Base-by-base conservation (phyloP, 805 yeast species). In the Candida chilensis region DNA sequence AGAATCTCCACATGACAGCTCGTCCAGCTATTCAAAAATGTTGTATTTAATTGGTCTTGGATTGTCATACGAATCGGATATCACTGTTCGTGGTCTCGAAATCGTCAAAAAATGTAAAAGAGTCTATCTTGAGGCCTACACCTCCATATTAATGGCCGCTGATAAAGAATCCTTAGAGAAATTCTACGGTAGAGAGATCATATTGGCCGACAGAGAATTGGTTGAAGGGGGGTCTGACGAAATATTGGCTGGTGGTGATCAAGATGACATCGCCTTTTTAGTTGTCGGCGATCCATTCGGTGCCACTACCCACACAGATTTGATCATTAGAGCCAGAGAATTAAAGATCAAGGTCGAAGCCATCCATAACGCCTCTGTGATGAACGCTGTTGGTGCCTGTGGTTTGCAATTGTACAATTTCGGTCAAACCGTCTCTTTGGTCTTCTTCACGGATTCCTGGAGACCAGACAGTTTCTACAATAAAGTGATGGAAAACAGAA, bases 211-310 rank as follows among this genome's bases (percentile, higher is more conserved):
- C 48, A 71, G 98, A 57, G 97, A 92, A 48, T 64, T 90, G 42
- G 98, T 90, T 15, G 98, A 90, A 50, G 66, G 79, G 32, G 94
- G 90, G 5, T 77, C 92, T 17, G 97, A 88, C 45, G 67, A 71
- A 24, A 92, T 90, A 36, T 63, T 90, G 38, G 80, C 63, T 14
- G 77, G 74, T 36, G 96, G 94, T 2, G 73, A 81, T 19, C 64
- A 57, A 15, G 90, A 81, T 32, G 96, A 92, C 50, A 70, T 90
- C 50, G 97, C 96, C 0, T 87, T 90, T 43, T 65, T 92, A 39
- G 98, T 92, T 14, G 98, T 90, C 17, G 98, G 98, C 20, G 98
- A 90, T 53, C 95, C 90, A 20, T 90, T 86, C 49, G 98, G 98
- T 20, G 98, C 98, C 19, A 90, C 98, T 4, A 90, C 98, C 1